Evolutionary conservation across 257 asterid species (phyloP).

Genomic region (Asclepias syriaca): DNA sequence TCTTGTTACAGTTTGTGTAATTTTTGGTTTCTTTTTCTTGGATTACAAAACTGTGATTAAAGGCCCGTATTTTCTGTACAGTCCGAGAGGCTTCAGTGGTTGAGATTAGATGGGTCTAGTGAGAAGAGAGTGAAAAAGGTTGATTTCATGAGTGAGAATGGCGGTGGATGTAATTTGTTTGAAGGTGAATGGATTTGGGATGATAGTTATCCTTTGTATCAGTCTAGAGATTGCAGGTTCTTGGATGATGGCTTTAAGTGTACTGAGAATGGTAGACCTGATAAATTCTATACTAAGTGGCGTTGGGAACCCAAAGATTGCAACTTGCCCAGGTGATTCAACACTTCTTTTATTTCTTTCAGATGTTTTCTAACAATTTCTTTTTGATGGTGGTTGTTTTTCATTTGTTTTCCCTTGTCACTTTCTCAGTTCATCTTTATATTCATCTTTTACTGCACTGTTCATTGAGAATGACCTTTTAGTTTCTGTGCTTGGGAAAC

Average conservation of each 20-base stretch:
- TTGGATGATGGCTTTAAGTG: slow-evolving; percentile 90
- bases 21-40: slow-evolving; percentile 58
- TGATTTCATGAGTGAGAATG: slow-evolving; percentile 55
- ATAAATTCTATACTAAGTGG: slow-evolving; percentile 89
- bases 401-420: background rate
- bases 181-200: slow-evolving; percentile 99
- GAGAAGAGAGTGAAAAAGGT: slow-evolving; percentile 26
- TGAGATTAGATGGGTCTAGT: slow-evolving; percentile 36
- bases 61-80: slow-evolving; percentile 44
- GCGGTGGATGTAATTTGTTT: slow-evolving; percentile 68
- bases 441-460: background rate
- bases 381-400: background rate
- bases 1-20: slow-evolving; percentile 39
- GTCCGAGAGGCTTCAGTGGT: slow-evolving; percentile 59
- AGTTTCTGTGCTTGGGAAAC: slow-evolving; percentile 10
- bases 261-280: slow-evolving; percentile 89
- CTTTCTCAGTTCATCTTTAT: background rate
- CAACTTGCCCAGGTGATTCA: slow-evolving; percentile 76
- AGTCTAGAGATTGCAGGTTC: slow-evolving; percentile 67
- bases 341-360: background rate
- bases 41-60: slow-evolving; percentile 52
- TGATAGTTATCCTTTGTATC: slow-evolving; percentile 74
- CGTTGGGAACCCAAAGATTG: slow-evolving; percentile 94
- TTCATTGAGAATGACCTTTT: slow-evolving; percentile 14
- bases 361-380: background rate